Evolutionary conservation across 352 stramenopile species (phyloP).

Genomic region (Globisporangium orthogonon): DNA sequence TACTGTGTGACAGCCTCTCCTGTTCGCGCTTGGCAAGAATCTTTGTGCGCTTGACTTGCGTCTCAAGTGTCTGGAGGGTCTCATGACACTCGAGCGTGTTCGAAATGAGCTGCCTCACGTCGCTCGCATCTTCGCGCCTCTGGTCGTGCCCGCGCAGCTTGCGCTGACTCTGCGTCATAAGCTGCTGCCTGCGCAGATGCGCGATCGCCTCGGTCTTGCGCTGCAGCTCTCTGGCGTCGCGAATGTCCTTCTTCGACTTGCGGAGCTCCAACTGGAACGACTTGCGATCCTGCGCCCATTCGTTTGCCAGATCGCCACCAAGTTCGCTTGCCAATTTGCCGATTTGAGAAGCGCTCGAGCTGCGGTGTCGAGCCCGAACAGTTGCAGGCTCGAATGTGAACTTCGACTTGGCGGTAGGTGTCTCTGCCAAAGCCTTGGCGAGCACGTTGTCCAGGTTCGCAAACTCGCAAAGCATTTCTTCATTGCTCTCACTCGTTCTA

Average conservation of each 20-base stretch:
- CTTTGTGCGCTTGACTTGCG: slow-evolving; percentile 30
- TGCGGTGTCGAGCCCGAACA: slow-evolving; percentile 12
- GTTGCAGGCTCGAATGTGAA: slow-evolving; percentile 27
- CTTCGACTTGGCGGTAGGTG: slow-evolving; percentile 2
- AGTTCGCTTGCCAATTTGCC: neutral
- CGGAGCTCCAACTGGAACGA: slow-evolving; percentile 33
- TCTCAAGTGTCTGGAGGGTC: slow-evolving; percentile 27
- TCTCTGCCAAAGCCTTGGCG: too few species aligned
- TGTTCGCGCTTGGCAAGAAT: slow-evolving; percentile 40
- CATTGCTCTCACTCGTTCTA: too few species aligned
- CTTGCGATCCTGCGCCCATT: slow-evolving; percentile 37
- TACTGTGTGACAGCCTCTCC: slow-evolving; percentile 26
- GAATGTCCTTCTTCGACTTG: slow-evolving; percentile 37
- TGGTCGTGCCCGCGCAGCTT: slow-evolving; percentile 33
- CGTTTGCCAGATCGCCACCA: slow-evolving; percentile 14
- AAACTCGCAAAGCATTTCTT: too few species aligned
- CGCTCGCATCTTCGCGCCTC: slow-evolving; percentile 15
- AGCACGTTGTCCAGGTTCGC: too few species aligned
- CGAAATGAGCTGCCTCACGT: slow-evolving; percentile 35
- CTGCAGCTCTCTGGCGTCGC: slow-evolving; percentile 24
- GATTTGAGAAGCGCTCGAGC: neutral
- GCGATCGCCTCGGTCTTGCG: slow-evolving; percentile 33
- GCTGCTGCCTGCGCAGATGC: slow-evolving; percentile 27
- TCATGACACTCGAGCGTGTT: slow-evolving; percentile 58
- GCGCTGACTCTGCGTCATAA: slow-evolving; percentile 28